A percentile compares a stretch with the other conserved stretches of the same genome.
These are phyloP conservation scores for Magnusiomyces paraingens DNA, from an alignment of 1,139 yeast species.

Conservation along the genomic window DNA sequence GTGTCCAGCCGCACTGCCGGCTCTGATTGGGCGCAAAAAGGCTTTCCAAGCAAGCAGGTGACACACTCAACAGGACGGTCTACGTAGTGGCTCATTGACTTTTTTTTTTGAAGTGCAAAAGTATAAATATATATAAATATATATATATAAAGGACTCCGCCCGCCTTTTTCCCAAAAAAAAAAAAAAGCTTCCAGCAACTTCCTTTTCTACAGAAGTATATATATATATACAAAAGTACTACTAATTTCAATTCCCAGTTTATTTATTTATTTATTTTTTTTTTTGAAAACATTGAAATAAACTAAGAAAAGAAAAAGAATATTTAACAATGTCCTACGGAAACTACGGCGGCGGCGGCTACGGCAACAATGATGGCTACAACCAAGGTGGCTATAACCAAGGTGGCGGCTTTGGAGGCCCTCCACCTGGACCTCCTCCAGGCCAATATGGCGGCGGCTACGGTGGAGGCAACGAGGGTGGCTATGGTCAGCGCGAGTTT, in stretches of 20 bases:
- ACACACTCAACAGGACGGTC: background rate
- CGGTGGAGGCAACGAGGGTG: background rate
- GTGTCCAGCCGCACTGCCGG: too few species aligned
- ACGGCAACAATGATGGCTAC: conserved; percentile 2
- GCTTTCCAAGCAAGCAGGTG: too few species aligned
- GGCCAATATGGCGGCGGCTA: conserved; percentile 3
- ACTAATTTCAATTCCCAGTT: background rate
- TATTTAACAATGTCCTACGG: background rate
- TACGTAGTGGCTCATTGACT: too few species aligned
- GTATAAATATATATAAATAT: too few species aligned
- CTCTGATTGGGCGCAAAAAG: too few species aligned
- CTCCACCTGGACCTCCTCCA: background rate
- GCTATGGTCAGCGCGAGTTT: background rate
- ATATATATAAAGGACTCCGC: too few species aligned
- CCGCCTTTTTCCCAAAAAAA: too few species aligned
- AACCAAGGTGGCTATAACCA: background rate
- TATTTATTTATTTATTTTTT: background rate
- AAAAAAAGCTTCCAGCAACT: too few species aligned
- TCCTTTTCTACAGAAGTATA: too few species aligned
- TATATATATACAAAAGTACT: too few species aligned
- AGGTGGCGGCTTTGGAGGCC: conserved; percentile 2
- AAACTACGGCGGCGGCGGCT: background rate
- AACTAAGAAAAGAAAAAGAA: background rate
- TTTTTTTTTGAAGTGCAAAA: too few species aligned
- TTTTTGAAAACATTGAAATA: background rate